A percentile compares a stretch with the other conserved stretches of the same genome.
phyloP scores from a whole-genome alignment of 306 rosid species.

The cucumber (Cucumis sativus) region DNA sequence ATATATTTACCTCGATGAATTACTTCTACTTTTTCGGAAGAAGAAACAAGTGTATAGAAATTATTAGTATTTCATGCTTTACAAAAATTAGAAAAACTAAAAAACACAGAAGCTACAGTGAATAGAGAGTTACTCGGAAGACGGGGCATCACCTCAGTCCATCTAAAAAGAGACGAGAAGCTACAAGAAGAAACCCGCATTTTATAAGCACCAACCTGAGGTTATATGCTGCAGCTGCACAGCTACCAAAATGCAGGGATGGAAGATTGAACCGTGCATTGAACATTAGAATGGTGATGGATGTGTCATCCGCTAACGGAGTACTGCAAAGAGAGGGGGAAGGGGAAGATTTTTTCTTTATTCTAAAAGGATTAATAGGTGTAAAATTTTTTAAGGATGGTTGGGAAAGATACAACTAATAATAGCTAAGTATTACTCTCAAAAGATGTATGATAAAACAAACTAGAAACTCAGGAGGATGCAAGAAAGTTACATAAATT shows the following conservation, averaged over 20 bases:
- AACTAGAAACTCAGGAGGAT: neutral
- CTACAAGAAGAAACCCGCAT: neutral
- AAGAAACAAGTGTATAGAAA: no score
- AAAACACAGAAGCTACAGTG: no score
- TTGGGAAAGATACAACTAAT: neutral
- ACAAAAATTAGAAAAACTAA: no score
- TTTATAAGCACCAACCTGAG: neutral
- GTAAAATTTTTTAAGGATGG: neutral
- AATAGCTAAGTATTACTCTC: neutral
- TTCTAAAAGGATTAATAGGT: no score
- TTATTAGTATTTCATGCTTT: no score
- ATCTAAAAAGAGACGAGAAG: neutral
- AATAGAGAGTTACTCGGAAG: neutral
- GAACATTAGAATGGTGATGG: neutral
- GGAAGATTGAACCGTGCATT: neutral
- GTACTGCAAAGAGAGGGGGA: neutral
- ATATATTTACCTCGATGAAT: no score
- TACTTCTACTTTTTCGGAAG: no score
- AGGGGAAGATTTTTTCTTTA: neutral
- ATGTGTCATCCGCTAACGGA: neutral
- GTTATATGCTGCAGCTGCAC: neutral
- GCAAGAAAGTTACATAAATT: neutral
- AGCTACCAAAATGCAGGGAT: no score
- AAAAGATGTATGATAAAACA: neutral
- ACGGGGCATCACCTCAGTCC: neutral